These are phyloP conservation scores for Sporothrix inflata DNA, from an alignment of 2,329 filamentous ascomycete genomes.

Conservation along the genomic window DNA sequence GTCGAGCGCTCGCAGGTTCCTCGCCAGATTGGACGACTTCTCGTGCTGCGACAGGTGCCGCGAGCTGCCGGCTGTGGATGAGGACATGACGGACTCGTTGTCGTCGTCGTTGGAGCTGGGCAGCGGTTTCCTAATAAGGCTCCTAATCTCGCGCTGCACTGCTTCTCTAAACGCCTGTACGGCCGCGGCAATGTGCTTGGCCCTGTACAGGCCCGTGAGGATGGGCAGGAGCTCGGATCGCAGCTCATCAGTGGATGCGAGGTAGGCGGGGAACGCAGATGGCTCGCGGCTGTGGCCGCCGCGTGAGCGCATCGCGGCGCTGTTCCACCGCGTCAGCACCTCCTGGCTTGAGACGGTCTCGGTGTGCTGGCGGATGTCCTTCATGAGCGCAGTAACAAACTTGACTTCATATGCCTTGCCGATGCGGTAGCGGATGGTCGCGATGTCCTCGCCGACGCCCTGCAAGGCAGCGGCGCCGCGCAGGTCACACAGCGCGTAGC, in stretches of 20 bases:
- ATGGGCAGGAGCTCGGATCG: slow-evolving; percentile 71
- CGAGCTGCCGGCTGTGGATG: slow-evolving; percentile 72
- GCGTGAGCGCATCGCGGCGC: slow-evolving; percentile 71
- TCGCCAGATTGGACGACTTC: slow-evolving; percentile 83
- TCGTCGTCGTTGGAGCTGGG: slow-evolving; percentile 95
- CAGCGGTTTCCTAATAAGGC: slow-evolving; percentile 78
- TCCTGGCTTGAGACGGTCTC: slow-evolving; percentile 70
- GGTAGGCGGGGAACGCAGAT: slow-evolving; percentile 76
- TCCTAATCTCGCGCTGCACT: slow-evolving; percentile 82
- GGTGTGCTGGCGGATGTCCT: slow-evolving; percentile 79
- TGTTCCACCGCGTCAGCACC: slow-evolving; percentile 84
- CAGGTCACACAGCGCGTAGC: slow-evolving; percentile 64
- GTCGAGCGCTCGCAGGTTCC: slow-evolving; percentile 84
- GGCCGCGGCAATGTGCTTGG: slow-evolving; percentile 77
- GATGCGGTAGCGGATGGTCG: slow-evolving; percentile 75
- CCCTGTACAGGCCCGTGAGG: slow-evolving; percentile 78
- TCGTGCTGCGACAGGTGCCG: slow-evolving; percentile 77
- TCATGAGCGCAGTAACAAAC: slow-evolving; percentile 76
- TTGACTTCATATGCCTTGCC: slow-evolving; percentile 83
- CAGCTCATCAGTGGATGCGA: slow-evolving; percentile 71
- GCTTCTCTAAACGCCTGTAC: slow-evolving; percentile 83
- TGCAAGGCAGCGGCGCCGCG: slow-evolving; percentile 77
- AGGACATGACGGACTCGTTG: slow-evolving; percentile 83
- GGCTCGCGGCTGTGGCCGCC: slow-evolving; percentile 68
- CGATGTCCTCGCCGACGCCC: slow-evolving; percentile 76